Evolutionary conservation across 495 filamentous ascomycete species (phyloP).

Genomic region (Xylaria telfairii): DNA sequence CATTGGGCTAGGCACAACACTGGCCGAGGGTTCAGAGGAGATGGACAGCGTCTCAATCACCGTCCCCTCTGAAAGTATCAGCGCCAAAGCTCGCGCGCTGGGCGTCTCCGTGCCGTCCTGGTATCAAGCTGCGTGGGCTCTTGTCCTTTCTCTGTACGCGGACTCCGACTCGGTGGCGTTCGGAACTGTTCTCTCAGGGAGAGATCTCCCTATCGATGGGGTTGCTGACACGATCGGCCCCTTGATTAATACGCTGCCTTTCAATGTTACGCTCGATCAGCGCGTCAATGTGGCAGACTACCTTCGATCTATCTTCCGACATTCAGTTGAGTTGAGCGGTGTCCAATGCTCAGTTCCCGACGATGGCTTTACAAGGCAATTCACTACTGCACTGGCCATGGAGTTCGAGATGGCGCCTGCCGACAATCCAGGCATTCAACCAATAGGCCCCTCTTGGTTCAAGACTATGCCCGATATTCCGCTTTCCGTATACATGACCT

Average conservation of each 20-base stretch:
- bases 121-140: conserved; percentile 16
- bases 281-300: neutral
- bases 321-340: neutral
- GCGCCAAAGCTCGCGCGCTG: neutral
- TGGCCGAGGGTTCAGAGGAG: too few relatives aligned
- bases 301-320: conserved; percentile 11
- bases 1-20: too few relatives aligned
- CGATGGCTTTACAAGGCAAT: conserved; percentile 19
- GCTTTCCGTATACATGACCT: conserved; percentile 2
- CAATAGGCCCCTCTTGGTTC: conserved; percentile 27
- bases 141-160: conserved; percentile 16
- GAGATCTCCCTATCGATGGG: conserved; percentile 45
- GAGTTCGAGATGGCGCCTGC: conserved; percentile 11
- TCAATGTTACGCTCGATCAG: conserved; percentile 15
- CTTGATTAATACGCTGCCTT: conserved; percentile 35
- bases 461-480: conserved; percentile 11
- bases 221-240: conserved; percentile 34
- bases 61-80: conserved; percentile 4
- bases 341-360: conserved; percentile 17
- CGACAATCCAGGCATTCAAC: conserved; percentile 26
- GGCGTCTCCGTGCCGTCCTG: neutral
- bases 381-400: conserved; percentile 14
- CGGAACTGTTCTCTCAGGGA: conserved; percentile 54
- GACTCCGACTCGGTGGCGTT: conserved; percentile 49
- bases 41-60: neutral